Percentiles rank a stretch among this genome's conserved stretches.
Conservation (phyloP, 208 protist genomes). For the Trichomonas gallinae region DNA sequence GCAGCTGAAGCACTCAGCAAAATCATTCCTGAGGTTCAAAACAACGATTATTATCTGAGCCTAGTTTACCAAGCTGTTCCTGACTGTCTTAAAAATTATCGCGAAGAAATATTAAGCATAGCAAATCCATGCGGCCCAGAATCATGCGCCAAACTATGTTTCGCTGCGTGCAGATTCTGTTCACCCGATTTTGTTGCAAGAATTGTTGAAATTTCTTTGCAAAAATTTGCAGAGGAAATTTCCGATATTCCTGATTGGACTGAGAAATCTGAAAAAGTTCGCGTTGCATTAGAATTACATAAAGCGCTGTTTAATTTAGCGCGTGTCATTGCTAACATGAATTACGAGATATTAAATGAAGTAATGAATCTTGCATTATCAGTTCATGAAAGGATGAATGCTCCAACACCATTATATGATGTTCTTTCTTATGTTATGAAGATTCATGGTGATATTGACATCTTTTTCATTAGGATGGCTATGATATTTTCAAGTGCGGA, state of each 20-base stretch:
- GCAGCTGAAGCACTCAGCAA: background rate
- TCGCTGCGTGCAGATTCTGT: background rate
- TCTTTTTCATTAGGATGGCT: background rate
- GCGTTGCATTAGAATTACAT: background rate
- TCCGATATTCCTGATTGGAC: background rate
- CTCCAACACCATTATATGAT: background rate
- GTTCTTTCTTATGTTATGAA: background rate
- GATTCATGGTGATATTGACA: background rate
- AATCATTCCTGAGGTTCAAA: background rate
- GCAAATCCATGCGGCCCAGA: background rate
- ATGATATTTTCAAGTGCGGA: background rate
- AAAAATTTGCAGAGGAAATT: background rate
- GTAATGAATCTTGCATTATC: background rate
- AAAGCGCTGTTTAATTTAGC: background rate
- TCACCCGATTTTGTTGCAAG: background rate
- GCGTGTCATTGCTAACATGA: background rate
- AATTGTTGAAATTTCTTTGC: background rate
- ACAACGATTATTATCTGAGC: background rate
- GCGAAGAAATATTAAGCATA: background rate
- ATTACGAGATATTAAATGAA: background rate
- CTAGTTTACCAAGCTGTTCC: background rate
- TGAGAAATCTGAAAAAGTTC: background rate
- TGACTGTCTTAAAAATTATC: background rate
- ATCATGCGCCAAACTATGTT: background rate
- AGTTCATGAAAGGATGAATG: background rate